Evolutionary conservation across 2,329 filamentous ascomycete genomes (phyloP).

Genomic region (Cordyceps pruinosa): DNA sequence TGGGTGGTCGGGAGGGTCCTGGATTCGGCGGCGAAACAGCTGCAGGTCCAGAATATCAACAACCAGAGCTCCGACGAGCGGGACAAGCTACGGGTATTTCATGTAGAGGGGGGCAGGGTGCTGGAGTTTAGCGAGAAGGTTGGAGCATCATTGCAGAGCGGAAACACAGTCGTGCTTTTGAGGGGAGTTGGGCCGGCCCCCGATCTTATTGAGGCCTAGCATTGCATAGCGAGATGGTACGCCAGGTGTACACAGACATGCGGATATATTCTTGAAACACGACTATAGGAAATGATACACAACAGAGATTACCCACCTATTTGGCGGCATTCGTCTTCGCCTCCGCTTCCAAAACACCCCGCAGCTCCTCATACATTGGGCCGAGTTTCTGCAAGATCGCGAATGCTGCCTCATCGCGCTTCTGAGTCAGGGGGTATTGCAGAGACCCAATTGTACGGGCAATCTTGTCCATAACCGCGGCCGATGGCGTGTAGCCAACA

Average conservation of each 20-base stretch:
- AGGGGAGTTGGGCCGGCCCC: conserved; percentile 77
- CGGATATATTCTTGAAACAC: not conserved
- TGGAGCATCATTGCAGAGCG: conserved; percentile 63
- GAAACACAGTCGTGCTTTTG: conserved; percentile 84
- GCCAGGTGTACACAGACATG: not conserved
- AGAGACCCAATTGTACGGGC: conserved; percentile 14
- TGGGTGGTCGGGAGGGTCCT: conserved; percentile 86
- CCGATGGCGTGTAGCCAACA: conserved; percentile 10
- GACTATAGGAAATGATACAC: not conserved
- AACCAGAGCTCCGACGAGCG: conserved; percentile 70
- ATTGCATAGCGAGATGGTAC: conserved; percentile 3
- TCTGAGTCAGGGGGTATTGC: conserved; percentile 15
- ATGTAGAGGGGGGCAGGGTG: conserved; percentile 82
- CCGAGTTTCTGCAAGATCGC: conserved; percentile 12
- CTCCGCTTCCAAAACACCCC: conserved; percentile 3
- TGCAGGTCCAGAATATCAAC: conserved; percentile 80
- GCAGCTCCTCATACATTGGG: conserved; percentile 15
- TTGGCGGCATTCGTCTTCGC: not conserved
- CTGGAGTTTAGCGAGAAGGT: conserved; percentile 86
- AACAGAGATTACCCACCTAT: not conserved
- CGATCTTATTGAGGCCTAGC: conserved; percentile 58
- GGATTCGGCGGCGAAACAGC: conserved; percentile 66
- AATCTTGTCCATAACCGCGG: conserved; percentile 11
- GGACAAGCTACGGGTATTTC: conserved; percentile 78
- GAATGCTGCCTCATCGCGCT: conserved; percentile 5